Evolutionary conservation across 768 basidiomycete species (phyloP).

Genomic region (Zangia roseola): DNA sequence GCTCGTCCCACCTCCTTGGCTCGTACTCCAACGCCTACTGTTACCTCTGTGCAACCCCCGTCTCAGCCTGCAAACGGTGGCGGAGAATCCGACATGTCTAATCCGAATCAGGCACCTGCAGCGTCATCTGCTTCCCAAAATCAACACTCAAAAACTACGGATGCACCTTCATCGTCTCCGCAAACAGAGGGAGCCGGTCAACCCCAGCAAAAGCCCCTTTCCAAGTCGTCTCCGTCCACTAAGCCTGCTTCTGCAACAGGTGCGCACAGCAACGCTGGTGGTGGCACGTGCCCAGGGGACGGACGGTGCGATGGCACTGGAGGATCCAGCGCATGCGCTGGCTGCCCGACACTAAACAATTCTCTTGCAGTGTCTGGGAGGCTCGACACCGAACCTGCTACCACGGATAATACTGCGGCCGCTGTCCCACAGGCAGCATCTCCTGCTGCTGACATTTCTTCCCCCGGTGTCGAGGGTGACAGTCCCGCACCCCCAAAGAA

Average conservation of each 20-base stretch:
- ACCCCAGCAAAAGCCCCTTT: constrained; percentile 25
- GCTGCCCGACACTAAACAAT: constrained; percentile 98
- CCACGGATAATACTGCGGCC: constrained; percentile 21
- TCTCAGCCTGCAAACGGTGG: constrained; percentile 34
- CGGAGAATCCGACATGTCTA: constrained; percentile 35
- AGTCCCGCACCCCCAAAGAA: constrained; percentile 34
- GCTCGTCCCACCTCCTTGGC: constrained; percentile 66
- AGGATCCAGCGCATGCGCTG: constrained; percentile 87
- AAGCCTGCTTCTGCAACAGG: constrained; percentile 31
- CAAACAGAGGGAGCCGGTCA: constrained; percentile 26
- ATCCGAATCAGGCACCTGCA: constrained; percentile 36
- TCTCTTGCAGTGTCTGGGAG: constrained; percentile 48
- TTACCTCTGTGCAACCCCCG: constrained; percentile 32
- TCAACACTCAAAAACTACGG: constrained; percentile 32
- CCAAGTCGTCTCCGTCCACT: constrained; percentile 26
- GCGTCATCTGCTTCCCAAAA: constrained; percentile 26
- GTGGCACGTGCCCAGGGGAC: constrained; percentile 95
- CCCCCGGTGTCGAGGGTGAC: constrained; percentile 29
- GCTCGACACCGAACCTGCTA: constrained; percentile 37
- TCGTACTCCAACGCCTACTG: constrained; percentile 35
- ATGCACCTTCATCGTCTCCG: constrained; percentile 26
- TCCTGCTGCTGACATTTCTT: constrained; percentile 35
- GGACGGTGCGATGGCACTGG: constrained; percentile 98
- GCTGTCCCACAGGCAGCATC: constrained; percentile 20
- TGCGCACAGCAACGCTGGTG: constrained; percentile 30